Evolutionary conservation across 441 rosid species (phyloP), one percentile per base, ranked within the genome.

Genomic region (Pelargonium australe): DNA sequence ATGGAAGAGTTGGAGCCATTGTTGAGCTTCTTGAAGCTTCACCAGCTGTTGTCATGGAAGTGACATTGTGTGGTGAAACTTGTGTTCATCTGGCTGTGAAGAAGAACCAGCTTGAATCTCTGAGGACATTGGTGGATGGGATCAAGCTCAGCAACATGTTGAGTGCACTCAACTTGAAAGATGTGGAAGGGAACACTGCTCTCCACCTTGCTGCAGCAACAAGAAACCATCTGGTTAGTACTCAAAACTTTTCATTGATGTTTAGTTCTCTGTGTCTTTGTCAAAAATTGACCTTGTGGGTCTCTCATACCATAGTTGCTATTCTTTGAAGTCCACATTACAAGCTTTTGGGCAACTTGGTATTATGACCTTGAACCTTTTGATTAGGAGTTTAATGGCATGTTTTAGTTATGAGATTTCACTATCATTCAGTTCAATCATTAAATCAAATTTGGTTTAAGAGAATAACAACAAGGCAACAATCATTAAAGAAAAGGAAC

Each of bases 81-180:
- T 13, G 28, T 31, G n/a, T 70, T 7, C 67, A 63, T 31, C 17
- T 70, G 14, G 68, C 68, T n/a, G 62, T 70, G 47, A 70, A 70
- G 47, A 70, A 63, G 61, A 25, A 49, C 34, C 61, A 47, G 67
- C 16, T 70, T 63, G 73, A 63, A 28, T 45, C 67, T 43, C 14
- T 70, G 12, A 43, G n/a, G 61, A 31, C 31, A 34, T 45, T 70
- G 73, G 67, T 70, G 2, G 45, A 45, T 40, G 8, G 2, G 67
- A 37, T 47, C 57, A 63, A 63, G 60, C 10, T 6, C 25, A 5
- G 13, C 3, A 63, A 28, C 9, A 63, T 41, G 25, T 8, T 43
- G 40, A 11, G 47, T 9, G 13, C 45, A 8, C 12, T 70, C 4
- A 70, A 47, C 63, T 63, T 49, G 7, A 1, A 2, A 58, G 67